A percentile compares a stretch with the other conserved stretches of the same genome.
These are phyloP conservation scores for Colletotrichum magnum DNA, from an alignment of 2,329 filamentous ascomycete species.

Conservation along the genomic window DNA sequence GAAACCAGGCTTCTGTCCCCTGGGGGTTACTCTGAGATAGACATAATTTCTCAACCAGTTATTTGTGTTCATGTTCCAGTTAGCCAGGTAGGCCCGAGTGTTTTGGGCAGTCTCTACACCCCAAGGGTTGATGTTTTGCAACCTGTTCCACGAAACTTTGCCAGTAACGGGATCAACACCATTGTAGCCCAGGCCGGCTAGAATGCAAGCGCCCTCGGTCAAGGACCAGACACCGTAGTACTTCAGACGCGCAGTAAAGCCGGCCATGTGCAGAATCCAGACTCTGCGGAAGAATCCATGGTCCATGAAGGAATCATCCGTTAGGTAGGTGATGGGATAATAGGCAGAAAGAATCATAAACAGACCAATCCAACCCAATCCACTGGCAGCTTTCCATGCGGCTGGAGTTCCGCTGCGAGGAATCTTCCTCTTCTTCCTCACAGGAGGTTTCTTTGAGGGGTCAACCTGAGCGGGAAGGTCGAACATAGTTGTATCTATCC, in stretches of 20 bases:
- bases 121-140: conserved; percentile 91
- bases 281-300: conserved; percentile 81
- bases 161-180: conserved; percentile 88
- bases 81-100: conserved; percentile 89
- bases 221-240: conserved; percentile 98
- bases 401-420: conserved; percentile 92
- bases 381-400: conserved; percentile 79
- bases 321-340: conserved; percentile 76
- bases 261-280: conserved; percentile 87
- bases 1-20: conserved; percentile 96
- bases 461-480: conserved; percentile 86
- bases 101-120: conserved; percentile 93
- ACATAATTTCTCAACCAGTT: conserved; percentile 96
- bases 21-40: conserved; percentile 94
- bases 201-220: conserved; percentile 94
- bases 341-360: conserved; percentile 81
- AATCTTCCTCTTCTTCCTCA: conserved; percentile 91
- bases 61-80: conserved; percentile 99
- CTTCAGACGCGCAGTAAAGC: conserved; percentile 86
- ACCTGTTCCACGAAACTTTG: conserved; percentile 87
- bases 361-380: conserved; percentile 82
- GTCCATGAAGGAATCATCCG: conserved; percentile 75
- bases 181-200: conserved; percentile 94
- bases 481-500: conserved; percentile 96
- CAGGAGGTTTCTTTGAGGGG: conserved; percentile 86